Conservation (phyloP, 2,329 filamentous ascomycete genomes). For the Colletotrichum sp. region DNA sequence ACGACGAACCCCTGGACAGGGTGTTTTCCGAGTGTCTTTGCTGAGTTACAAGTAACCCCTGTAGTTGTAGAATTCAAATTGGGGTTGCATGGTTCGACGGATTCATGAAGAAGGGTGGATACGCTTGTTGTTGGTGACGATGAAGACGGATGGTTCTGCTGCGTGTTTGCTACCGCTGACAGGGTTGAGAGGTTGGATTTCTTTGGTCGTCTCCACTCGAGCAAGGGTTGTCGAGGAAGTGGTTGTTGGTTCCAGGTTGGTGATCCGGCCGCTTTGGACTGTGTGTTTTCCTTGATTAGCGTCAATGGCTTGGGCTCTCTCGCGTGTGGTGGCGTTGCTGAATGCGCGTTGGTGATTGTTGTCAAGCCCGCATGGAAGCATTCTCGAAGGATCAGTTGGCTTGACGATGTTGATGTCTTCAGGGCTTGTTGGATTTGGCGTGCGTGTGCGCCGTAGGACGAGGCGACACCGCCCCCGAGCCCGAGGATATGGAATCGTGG, state of each 20-base stretch:
- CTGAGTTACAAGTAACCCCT: not conserved
- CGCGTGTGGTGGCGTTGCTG: not conserved
- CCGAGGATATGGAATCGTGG: not conserved
- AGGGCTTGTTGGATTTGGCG: not conserved
- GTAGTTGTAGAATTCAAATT: not conserved
- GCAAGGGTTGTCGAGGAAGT: not conserved
- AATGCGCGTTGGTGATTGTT: not conserved
- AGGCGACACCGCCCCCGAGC: not conserved
- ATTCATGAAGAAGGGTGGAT: not conserved
- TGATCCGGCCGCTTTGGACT: not conserved
- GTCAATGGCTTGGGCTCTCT: not conserved
- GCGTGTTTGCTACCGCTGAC: conserved; percentile 2
- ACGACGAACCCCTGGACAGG: not conserved
- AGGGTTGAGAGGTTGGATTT: not conserved
- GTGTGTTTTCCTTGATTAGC: not conserved
- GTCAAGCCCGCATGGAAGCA: not conserved
- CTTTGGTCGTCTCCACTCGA: not conserved
- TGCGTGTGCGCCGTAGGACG: not conserved
- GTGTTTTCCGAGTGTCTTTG: not conserved
- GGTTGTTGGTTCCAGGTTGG: not conserved
- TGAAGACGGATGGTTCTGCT: not conserved
- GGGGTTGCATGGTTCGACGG: not conserved
- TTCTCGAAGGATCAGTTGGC: conserved; percentile 1
- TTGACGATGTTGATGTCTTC: not conserved
- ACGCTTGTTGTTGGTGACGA: not conserved